Conservation (phyloP, 345 rosid genomes). For the Eucalyptus leucophloia region DNA sequence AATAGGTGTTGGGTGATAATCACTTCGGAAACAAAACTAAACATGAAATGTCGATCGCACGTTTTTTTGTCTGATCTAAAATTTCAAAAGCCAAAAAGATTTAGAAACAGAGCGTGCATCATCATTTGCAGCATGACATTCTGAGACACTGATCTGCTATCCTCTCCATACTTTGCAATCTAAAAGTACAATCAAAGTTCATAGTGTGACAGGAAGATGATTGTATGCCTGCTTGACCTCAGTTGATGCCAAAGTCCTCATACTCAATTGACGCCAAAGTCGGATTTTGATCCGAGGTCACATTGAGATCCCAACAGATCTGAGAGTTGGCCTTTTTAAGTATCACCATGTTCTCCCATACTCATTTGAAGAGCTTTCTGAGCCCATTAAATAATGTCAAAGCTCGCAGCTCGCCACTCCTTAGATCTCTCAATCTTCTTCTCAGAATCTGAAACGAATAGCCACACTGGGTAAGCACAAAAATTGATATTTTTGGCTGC, state of each 20-base stretch:
- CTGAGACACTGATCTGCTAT: neutral
- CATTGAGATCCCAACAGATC: neutral
- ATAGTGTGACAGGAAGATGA: neutral
- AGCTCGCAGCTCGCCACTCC: slow-evolving; percentile 85
- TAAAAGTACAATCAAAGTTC: neutral
- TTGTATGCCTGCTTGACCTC: neutral
- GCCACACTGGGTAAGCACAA: neutral
- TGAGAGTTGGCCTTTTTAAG: neutral
- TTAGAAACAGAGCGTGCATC: neutral
- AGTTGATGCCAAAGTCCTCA: neutral
- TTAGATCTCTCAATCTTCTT: slow-evolving; percentile 70
- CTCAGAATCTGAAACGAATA: slow-evolving; percentile 57
- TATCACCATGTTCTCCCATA: neutral
- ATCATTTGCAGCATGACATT: neutral
- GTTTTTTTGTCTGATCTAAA: neutral
- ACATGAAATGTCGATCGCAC: neutral
- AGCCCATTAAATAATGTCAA: slow-evolving; percentile 55
- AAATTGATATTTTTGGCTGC: neutral
- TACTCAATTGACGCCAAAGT: neutral
- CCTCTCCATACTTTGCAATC: neutral
- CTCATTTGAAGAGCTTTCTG: slow-evolving; percentile 58
- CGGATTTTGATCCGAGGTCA: neutral
- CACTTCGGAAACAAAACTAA: neutral
- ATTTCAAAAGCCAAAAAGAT: neutral
- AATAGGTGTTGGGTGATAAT: neutral